Conservation (phyloP, 1,284 basidiomycete species). For the Pterulicium gracile region DNA sequence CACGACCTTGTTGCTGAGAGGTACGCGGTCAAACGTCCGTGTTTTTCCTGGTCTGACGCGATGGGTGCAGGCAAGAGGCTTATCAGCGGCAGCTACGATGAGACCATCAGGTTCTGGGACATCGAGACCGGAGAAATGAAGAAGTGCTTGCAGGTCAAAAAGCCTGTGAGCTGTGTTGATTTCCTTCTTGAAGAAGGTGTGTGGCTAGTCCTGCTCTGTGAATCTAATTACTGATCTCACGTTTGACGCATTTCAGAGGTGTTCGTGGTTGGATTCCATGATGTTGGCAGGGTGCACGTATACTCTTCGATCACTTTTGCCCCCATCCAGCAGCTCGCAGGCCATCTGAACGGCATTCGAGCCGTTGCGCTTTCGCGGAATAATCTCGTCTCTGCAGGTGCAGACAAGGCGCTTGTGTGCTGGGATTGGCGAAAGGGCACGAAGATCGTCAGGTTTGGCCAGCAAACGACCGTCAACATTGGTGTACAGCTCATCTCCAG, state of each 20-base stretch:
- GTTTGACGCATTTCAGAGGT: slow-evolving; percentile 40
- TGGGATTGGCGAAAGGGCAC: slow-evolving; percentile 83
- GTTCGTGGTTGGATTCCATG: slow-evolving; percentile 87
- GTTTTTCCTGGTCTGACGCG: background rate
- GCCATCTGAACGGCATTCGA: slow-evolving; percentile 72
- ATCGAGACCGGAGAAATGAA: slow-evolving; percentile 71
- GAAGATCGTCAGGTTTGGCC: slow-evolving; percentile 84
- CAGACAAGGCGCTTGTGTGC: slow-evolving; percentile 82
- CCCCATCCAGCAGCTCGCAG: slow-evolving; percentile 74
- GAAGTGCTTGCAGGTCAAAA: slow-evolving; percentile 73
- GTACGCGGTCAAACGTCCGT: slow-evolving; percentile 19
- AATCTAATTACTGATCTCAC: slow-evolving; percentile 1
- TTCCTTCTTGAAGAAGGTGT: slow-evolving; percentile 72
- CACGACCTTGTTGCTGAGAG: slow-evolving; percentile 71
- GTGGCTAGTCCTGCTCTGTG: slow-evolving; percentile 9
- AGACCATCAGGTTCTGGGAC: slow-evolving; percentile 86
- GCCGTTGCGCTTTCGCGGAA: slow-evolving; percentile 81
- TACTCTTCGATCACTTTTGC: slow-evolving; percentile 75
- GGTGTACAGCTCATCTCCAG: slow-evolving; percentile 69
- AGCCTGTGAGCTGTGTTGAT: slow-evolving; percentile 85
- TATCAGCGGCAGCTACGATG: slow-evolving; percentile 85
- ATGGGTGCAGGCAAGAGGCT: slow-evolving; percentile 48
- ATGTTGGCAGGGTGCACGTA: slow-evolving; percentile 78
- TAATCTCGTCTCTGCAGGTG: slow-evolving; percentile 83
- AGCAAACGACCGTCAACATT: slow-evolving; percentile 87